Base-by-base conservation (phyloP, 345 rosid species). In the Eucalyptus coolabah region DNA sequence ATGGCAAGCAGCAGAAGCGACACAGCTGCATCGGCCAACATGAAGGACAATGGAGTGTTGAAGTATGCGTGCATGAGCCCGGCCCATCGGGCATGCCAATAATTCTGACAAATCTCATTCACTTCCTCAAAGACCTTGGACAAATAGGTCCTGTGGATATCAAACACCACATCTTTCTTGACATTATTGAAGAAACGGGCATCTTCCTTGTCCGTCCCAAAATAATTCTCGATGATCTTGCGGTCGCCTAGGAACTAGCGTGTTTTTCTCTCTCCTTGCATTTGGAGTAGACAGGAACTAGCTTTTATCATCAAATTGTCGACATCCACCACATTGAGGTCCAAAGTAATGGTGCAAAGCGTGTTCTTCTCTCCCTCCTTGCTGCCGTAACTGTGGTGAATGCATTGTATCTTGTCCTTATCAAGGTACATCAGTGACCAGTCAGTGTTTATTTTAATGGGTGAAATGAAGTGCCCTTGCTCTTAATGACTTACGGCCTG, bases 101-200 rank as follows among this genome's bases (percentile, higher is more conserved):
- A 89, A 50, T 89, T 95, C 89, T 87, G 28, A 90, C 93, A 95
- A 89, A 94, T 94, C 72, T 90, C 83, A 86, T 96, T 90, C 87
- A 97, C 95, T 51, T 95, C 94, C 23, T 89, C 53, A 86, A 95
- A 97, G 89, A 97, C 50, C 32, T 88, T 86, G 0, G 91, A 89
- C 89, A 95, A 91, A 87, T 97, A 96, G 80, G 95, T 93, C 34
- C 87, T 32, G 7, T 89, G 90, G 8, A 95, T 92, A 30, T 97
- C 98, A 86, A 96, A 96, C 26, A 95, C 98, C 28, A 94, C 94
- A 45, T 97, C 99, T 90, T 92, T 97, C 3, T 98, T 95, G 90
- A 95, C 24, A 82, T 91, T 92, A 86, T 95, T 96, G 89, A 94
- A 89, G 59, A 97, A 91, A 50, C 56, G 59, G 6, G 95, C 98